phyloP scores from a whole-genome alignment of 2,329 filamentous ascomycete species.

The Alternaria dauci region DNA sequence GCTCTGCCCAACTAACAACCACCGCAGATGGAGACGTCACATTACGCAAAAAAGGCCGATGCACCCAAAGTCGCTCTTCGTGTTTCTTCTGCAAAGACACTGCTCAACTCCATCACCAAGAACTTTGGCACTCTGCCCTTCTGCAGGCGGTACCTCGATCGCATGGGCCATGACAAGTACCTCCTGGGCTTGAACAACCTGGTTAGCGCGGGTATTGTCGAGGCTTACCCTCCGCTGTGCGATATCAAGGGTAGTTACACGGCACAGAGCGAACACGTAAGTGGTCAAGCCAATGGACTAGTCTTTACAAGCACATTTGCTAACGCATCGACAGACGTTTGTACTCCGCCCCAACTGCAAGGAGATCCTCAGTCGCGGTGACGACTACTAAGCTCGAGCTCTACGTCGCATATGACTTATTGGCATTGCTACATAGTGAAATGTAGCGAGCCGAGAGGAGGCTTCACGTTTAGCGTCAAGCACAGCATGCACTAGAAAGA shows the following conservation, averaged over 20 bases:
- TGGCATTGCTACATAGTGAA: no score
- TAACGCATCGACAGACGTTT: slow-evolving; percentile 43
- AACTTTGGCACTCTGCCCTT: slow-evolving; percentile 95
- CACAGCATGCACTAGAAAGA: background rate
- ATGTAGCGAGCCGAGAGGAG: background rate
- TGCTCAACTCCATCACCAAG: slow-evolving; percentile 91
- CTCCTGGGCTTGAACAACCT: slow-evolving; percentile 88
- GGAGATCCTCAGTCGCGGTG: slow-evolving; percentile 85
- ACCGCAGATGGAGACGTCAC: slow-evolving; percentile 76
- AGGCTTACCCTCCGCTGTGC: slow-evolving; percentile 87
- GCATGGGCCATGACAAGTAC: slow-evolving; percentile 94
- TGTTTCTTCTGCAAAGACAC: slow-evolving; percentile 81
- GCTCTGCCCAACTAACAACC: slow-evolving; percentile 12
- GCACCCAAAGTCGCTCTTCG: slow-evolving; percentile 78
- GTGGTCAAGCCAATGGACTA: slow-evolving; percentile 48
- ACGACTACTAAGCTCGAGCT: slow-evolving; percentile 71
- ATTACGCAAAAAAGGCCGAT: slow-evolving; percentile 81
- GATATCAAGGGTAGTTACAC: slow-evolving; percentile 96
- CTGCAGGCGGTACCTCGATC: slow-evolving; percentile 88
- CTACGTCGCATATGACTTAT: background rate
- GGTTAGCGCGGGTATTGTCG: slow-evolving; percentile 82
- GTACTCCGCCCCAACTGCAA: slow-evolving; percentile 65
- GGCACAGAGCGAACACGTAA: slow-evolving; percentile 92
- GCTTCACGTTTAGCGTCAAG: background rate
- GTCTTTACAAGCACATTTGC: background rate